Evolutionary conservation across 2,329 filamentous ascomycete species (phyloP).

Genomic region (Bipolaris cookei): DNA sequence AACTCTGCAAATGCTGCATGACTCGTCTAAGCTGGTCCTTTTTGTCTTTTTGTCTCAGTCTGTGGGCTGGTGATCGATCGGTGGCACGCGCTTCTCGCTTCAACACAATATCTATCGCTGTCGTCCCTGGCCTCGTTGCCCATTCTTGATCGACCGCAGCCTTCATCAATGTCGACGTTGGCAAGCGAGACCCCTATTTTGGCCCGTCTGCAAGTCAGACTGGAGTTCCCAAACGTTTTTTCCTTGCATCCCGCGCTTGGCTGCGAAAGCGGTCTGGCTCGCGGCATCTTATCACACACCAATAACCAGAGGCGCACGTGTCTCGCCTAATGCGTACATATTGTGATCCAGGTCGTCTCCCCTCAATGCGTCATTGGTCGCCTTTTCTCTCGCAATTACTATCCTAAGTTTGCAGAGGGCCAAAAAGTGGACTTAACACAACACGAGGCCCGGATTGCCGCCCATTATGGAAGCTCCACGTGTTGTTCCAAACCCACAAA

Average conservation of each 20-base stretch:
- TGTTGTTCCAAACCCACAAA: not conserved
- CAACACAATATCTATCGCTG: not conserved
- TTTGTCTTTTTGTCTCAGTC: not conserved
- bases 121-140: not conserved
- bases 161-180: not conserved
- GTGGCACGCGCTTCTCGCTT: conserved; percentile 3
- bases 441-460: conserved; percentile 18
- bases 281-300: conserved; percentile 43
- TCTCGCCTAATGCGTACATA: conserved; percentile 24
- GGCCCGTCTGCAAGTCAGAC: conserved; percentile 12
- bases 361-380: conserved; percentile 30
- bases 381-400: conserved; percentile 14
- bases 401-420: conserved; percentile 12
- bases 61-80: not conserved
- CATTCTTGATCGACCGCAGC: not conserved
- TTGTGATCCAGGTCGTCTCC: conserved; percentile 13
- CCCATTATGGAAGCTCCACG: conserved; percentile 6
- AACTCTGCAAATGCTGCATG: conserved; percentile 12
- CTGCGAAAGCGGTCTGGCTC: conserved; percentile 25
- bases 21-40: conserved; percentile 5
- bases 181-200: conserved; percentile 17
- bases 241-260: conserved; percentile 31
- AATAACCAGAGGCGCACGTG: conserved; percentile 30
- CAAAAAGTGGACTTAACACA: conserved; percentile 19
- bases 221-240: conserved; percentile 19